phyloP scores from a whole-genome alignment of 2,329 filamentous ascomycete genomes.

The Trichoderma simmonsii region DNA sequence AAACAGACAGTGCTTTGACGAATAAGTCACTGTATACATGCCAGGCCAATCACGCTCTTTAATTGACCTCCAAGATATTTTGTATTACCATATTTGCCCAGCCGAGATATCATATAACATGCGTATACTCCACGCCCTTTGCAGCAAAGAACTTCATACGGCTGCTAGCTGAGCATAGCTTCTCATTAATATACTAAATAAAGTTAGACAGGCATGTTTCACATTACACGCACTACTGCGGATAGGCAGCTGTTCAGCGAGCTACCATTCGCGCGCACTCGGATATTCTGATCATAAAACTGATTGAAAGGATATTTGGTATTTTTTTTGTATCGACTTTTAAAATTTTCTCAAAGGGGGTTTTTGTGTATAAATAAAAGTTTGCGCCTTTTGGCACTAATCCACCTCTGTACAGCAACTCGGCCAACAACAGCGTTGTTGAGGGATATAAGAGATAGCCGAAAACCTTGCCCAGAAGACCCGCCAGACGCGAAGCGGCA shows the following conservation, averaged over 20 bases:
- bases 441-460: neutral
- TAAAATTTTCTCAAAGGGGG: neutral
- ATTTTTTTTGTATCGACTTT: neutral
- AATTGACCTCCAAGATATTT: neutral
- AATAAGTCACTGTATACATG: neutral
- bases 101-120: neutral
- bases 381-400: constrained; percentile 1
- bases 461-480: neutral
- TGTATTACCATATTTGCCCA: neutral
- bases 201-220: neutral
- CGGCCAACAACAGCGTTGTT: neutral
- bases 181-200: neutral
- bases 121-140: neutral
- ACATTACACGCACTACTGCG: neutral
- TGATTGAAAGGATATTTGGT: neutral
- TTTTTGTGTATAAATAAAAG: neutral
- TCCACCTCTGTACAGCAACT: constrained; percentile 2
- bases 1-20: neutral
- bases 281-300: neutral
- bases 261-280: neutral
- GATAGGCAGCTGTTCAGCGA: neutral
- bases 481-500: neutral
- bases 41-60: neutral
- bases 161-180: neutral
- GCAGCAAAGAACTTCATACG: neutral